phyloP scores from a whole-genome alignment of 2,329 filamentous ascomycete genomes.

The Fusarium abutilonis region DNA sequence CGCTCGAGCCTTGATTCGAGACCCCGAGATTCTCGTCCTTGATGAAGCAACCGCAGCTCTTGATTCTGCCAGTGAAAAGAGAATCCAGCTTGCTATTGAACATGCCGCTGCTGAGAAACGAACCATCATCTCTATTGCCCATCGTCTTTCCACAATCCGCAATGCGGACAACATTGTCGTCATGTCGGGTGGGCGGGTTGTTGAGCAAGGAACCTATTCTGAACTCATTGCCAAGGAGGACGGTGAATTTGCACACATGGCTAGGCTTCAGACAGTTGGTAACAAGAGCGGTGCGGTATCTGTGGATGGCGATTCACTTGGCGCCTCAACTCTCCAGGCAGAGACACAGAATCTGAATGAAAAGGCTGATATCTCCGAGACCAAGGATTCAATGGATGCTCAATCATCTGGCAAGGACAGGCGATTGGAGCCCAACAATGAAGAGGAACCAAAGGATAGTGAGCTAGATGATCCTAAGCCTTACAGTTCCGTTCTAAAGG shows the following conservation, averaged over 20 bases:
- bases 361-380: slow-evolving; percentile 23
- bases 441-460: slow-evolving; percentile 47
- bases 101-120: slow-evolving; percentile 57
- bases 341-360: slow-evolving; percentile 18
- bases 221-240: slow-evolving; percentile 63
- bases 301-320: slow-evolving; percentile 39
- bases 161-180: slow-evolving; percentile 74
- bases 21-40: slow-evolving; percentile 66
- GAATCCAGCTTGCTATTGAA: slow-evolving; percentile 61
- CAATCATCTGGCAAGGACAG: slow-evolving; percentile 8
- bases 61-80: slow-evolving; percentile 66
- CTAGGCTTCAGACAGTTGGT: slow-evolving; percentile 55
- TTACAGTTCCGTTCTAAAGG: slow-evolving; percentile 50
- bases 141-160: slow-evolving; percentile 68
- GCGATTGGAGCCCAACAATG: slow-evolving; percentile 3
- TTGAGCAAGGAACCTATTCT: slow-evolving; percentile 71
- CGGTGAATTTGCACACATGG: slow-evolving; percentile 62
- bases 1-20: slow-evolving; percentile 64
- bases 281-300: slow-evolving; percentile 44
- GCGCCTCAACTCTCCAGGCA: slow-evolving; percentile 22
- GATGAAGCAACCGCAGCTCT: slow-evolving; percentile 70
- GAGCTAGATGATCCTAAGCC: slow-evolving; percentile 53
- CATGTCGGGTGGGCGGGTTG: slow-evolving; percentile 66
- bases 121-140: slow-evolving; percentile 74
- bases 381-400: slow-evolving; percentile 8